Evolutionary conservation across 2,329 filamentous ascomycete genomes (phyloP).

Genomic region (Pseudovirgaria hyperparasitica): DNA sequence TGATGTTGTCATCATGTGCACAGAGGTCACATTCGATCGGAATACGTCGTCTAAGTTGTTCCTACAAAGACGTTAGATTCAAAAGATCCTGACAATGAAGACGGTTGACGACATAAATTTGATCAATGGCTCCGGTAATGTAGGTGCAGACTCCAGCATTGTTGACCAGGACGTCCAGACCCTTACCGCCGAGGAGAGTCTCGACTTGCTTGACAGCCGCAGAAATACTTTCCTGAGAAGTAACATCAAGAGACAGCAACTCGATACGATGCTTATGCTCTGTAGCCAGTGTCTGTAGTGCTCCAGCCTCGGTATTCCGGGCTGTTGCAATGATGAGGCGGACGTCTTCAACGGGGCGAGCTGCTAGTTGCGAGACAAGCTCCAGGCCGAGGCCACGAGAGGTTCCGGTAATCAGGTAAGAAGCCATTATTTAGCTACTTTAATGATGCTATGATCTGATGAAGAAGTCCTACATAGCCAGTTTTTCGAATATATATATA

Average conservation of each 20-base stretch:
- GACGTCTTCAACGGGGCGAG: constrained; percentile 15
- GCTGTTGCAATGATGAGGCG: constrained; percentile 29
- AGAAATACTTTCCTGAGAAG: constrained; percentile 12
- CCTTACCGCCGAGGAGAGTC: constrained; percentile 14
- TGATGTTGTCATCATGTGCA: constrained; percentile 26
- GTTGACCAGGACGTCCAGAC: constrained; percentile 33
- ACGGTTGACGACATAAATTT: not conserved
- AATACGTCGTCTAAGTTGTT: constrained; percentile 16
- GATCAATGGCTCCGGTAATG: constrained; percentile 1
- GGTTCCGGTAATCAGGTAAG: constrained; percentile 22
- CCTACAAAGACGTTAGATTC: constrained; percentile 3
- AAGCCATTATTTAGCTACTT: constrained; percentile 16
- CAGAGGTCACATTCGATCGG: constrained; percentile 24
- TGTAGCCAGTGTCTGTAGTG: constrained; percentile 22
- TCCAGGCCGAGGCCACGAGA: constrained; percentile 24
- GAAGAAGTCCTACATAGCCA: too few species aligned
- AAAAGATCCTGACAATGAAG: not conserved
- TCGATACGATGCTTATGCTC: constrained; percentile 10
- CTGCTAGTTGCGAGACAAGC: constrained; percentile 18
- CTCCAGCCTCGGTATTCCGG: constrained; percentile 18
- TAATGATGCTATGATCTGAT: too few species aligned
- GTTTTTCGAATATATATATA: too few species aligned
- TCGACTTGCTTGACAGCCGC: constrained; percentile 18
- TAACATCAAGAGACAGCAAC: constrained; percentile 20
- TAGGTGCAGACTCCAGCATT: constrained; percentile 26